Base-by-base conservation (phyloP, 2,329 filamentous ascomycete genomes). In the Sporothrix curviconia region DNA sequence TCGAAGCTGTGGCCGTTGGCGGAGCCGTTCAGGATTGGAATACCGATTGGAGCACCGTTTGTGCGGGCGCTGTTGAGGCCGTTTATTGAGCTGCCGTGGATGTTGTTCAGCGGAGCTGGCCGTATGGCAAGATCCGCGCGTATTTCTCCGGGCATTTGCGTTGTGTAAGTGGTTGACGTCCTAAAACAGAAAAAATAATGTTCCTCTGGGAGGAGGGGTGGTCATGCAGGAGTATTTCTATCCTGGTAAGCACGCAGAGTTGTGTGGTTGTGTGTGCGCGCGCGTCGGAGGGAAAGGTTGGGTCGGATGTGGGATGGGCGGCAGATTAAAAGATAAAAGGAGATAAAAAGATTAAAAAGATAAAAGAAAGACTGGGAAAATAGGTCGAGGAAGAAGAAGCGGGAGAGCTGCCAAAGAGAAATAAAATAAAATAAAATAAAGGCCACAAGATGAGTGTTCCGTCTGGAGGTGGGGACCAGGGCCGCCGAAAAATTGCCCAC, bases 81-180 rank as follows among this genome's bases (percentile, higher is more conserved):
- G 51, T 50, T 59, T 42, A 22, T 56, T 37, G 30, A 22, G 30
- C 25, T 42, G 36, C 17, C 49, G 57, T 36, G 50, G 49, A 22
- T 44, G 42, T 28, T 49, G 44, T 54, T 57, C 11, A 44, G 37
- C 57, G 60, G 62, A 61, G 59, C 62, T 57, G 62, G 61, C 64
- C 64, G 60, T 54, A 65, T 61, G 64, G 64, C 64, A n/a, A 65
- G 62, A 44, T 64, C 64, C 57, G 60, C 56, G 15, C 54, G 59
- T 24, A 64, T 34, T 61, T 61, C 58, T 57, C 55, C 60, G 32
- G 63, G 58, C 64, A 65, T 64, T 30, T 53, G 55, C 25, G 25
- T 24, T 24, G 54, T 43, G 19, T 32, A 52, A 32, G 39, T 32
- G 28, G 12, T 32, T 40, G 15, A n/a, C 40, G 30, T 36, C 39